phyloP scores from a whole-genome alignment of 805 yeast species.

The Saturnispora hagleri region DNA sequence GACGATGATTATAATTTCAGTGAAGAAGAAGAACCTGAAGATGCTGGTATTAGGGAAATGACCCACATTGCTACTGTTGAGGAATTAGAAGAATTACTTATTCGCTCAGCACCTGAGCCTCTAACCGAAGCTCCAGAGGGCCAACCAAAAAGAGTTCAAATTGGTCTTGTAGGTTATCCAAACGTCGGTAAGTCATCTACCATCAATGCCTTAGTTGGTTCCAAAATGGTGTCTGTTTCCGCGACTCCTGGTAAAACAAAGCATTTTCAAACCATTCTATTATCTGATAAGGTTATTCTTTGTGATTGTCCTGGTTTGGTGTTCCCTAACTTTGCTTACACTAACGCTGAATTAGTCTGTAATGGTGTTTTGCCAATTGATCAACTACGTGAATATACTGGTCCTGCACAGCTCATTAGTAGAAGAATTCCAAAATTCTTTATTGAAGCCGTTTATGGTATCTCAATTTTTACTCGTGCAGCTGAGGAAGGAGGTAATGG shows the following conservation, averaged over 20 bases:
- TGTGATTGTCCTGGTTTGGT: constrained; percentile 99
- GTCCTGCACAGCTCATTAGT: constrained; percentile 79
- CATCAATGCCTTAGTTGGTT: constrained; percentile 90
- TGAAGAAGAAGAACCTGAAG: constrained; percentile 17
- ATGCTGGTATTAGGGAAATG: constrained; percentile 33
- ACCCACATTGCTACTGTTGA: constrained; percentile 70
- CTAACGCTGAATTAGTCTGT: constrained; percentile 94
- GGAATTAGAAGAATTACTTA: constrained; percentile 74
- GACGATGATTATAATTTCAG: constrained; percentile 24
- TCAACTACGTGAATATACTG: constrained; percentile 85
- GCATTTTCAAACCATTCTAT: constrained; percentile 92
- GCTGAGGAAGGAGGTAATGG: constrained; percentile 86
- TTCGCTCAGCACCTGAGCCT: constrained; percentile 69
- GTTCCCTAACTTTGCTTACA: constrained; percentile 94
- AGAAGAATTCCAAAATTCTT: constrained; percentile 82
- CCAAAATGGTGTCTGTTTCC: constrained; percentile 96
- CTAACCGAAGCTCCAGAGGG: constrained; percentile 41
- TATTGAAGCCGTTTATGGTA: constrained; percentile 89
- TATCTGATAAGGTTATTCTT: constrained; percentile 72
- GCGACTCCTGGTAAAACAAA: constrained; percentile 98
- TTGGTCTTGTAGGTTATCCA: constrained; percentile 97
- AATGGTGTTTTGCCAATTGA: constrained; percentile 98
- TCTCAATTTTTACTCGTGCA: constrained; percentile 68
- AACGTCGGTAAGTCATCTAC: constrained; percentile 84
- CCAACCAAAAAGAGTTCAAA: constrained; percentile 59